These are phyloP conservation scores for Ophiostoma ulmi DNA, from an alignment of 2,329 filamentous ascomycete genomes.

Conservation along the genomic window DNA sequence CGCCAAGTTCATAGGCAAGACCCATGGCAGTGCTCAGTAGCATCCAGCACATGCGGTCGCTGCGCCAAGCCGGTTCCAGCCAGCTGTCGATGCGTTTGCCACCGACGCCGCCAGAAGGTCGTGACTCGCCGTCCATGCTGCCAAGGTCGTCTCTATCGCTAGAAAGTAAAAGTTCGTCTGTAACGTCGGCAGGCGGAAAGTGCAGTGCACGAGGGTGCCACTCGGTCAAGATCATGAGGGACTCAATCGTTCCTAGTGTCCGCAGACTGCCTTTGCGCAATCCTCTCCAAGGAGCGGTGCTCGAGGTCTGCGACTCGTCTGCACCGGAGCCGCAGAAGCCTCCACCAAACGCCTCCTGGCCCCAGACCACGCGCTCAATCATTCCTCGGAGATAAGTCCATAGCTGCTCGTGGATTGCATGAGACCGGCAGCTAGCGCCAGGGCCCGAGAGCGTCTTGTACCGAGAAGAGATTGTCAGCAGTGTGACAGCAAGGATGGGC, in stretches of 20 bases:
- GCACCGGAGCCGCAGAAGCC: conserved; percentile 72
- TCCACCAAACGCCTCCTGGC: conserved; percentile 90
- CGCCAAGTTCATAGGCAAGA: conserved; percentile 85
- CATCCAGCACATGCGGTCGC: conserved; percentile 98
- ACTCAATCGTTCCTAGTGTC: conserved; percentile 90
- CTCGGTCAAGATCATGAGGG: conserved; percentile 86
- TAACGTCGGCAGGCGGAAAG: conserved; percentile 77
- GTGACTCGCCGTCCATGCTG: conserved; percentile 39
- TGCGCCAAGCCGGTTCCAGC: conserved; percentile 92
- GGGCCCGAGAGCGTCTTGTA: conserved; percentile 77
- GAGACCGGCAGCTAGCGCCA: conserved; percentile 74
- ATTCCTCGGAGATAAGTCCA: conserved; percentile 93
- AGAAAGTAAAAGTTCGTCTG: conserved; percentile 63
- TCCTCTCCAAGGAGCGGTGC: conserved; percentile 64
- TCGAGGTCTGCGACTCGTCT: conserved; percentile 58
- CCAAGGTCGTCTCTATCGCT: conserved; percentile 45
- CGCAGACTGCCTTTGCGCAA: conserved; percentile 72
- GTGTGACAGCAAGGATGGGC: conserved; percentile 84
- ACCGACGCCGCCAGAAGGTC: conserved; percentile 67
- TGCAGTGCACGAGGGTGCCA: conserved; percentile 95
- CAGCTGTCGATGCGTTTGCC: conserved; percentile 87
- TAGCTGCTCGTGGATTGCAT: conserved; percentile 88
- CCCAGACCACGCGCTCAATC: conserved; percentile 93
- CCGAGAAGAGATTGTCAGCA: conserved; percentile 84
- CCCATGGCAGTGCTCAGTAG: conserved; percentile 85